phyloP scores from a whole-genome alignment of 2,329 filamentous ascomycete genomes.

The Lanzia echinophila region DNA sequence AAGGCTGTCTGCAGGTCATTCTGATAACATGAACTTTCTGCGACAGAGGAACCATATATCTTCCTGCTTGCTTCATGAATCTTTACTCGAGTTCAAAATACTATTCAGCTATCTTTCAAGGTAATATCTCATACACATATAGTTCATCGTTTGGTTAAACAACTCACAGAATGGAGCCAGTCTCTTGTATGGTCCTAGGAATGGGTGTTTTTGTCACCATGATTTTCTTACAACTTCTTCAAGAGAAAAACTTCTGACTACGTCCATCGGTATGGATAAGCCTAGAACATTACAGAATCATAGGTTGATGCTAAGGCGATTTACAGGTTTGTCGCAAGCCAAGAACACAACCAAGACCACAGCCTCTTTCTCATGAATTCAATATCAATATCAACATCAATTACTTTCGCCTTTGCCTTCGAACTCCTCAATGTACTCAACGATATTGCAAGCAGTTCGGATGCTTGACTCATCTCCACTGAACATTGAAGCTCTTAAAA shows the following conservation, averaged over 20 bases:
- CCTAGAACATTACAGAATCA: not conserved
- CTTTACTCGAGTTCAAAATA: too few relatives aligned
- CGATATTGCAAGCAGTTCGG: too few relatives aligned
- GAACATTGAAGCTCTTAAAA: too few relatives aligned
- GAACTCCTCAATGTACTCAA: too few relatives aligned
- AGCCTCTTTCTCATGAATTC: too few relatives aligned
- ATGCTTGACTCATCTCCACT: too few relatives aligned
- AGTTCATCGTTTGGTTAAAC: not conserved
- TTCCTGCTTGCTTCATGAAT: not conserved
- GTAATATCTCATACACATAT: not conserved
- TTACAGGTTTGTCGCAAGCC: too few relatives aligned
- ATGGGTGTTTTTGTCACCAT: conserved; percentile 9
- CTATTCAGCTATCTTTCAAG: too few relatives aligned
- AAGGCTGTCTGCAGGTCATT: not conserved
- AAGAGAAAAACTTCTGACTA: conserved; percentile 6
- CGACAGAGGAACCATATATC: not conserved
- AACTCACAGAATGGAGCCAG: conserved; percentile 2
- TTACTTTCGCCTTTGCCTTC: too few relatives aligned
- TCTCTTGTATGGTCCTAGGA: conserved; percentile 10
- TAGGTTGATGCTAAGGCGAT: too few relatives aligned
- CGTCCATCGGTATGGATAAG: not conserved
- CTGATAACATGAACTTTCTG: not conserved
- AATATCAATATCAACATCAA: too few relatives aligned
- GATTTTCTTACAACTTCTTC: conserved; percentile 8
- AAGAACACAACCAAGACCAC: too few relatives aligned